Evolutionary conservation across 148 eudicot species (phyloP), one percentile per base, ranked within the genome.

Genomic region (Hydrangea macrophylla): DNA sequence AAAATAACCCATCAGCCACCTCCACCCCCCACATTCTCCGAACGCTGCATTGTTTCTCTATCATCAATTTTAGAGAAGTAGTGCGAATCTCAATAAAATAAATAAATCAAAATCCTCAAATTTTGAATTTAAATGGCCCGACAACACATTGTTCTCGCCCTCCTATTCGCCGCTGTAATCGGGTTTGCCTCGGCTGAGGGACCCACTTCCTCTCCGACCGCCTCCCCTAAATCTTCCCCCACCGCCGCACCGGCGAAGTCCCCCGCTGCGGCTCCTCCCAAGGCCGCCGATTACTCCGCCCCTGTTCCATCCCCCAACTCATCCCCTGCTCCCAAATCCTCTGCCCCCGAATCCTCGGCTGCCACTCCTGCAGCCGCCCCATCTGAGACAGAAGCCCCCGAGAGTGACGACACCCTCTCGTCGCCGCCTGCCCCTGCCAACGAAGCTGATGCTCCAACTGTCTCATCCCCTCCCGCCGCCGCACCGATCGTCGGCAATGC

Each of bases 31-130:
- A 20, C 36, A 54, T 37, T 62, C 68, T 54, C 24, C 13, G 15
- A 26, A 18, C 9, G 36, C 13, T 48, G 68, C 42, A 62, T 53
- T 62, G 12, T 50, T 62, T 71, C 74, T 71, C 74, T 62, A 62
- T 48, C n/a, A 70, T 20, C 10, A 13, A 11, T 31, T 32, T 10
- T 62, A 55, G 75, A 71, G 68, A 62, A 71, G 0, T 39, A 71
- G 62, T 67, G 70, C 60, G 2, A 48, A 44, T 2, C 18, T 12
- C 15, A 48, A 48, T 5, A 48, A n/a, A n/a, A n/a, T n/a, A n/a
- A n/a, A 1, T 48, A 5, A 1, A 25, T 58, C 8, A 9, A 30
- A 45, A 39, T 58, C 54, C 10, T 10, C 23, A 2, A 56, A 36
- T 22, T 53, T 13, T 0, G 26, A 27, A 7, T 9, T 2, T 11